A percentile compares a stretch with the other conserved stretches of the same genome.
Evolutionary conservation across 345 rosid genomes (phyloP).

Genomic region (Alliaria petiolata): DNA sequence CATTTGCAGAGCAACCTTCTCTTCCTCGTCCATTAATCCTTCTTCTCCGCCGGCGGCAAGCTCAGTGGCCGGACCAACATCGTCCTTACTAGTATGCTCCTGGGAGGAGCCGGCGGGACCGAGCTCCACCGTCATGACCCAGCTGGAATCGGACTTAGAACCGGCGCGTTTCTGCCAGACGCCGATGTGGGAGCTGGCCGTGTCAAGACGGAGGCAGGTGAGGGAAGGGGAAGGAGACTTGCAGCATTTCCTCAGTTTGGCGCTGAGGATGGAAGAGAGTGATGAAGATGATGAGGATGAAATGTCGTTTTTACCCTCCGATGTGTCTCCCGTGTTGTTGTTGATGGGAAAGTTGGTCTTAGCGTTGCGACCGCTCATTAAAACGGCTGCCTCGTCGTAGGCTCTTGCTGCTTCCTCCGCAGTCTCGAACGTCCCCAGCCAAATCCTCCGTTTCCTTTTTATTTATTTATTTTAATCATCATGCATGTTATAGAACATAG

Average conservation of each 20-base stretch:
- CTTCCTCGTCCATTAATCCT: conserved; percentile 50
- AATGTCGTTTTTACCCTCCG: conserved; percentile 28
- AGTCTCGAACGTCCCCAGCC: conserved; percentile 82
- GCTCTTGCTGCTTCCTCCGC: conserved; percentile 78
- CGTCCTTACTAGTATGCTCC: conserved; percentile 7
- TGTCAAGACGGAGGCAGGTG: conserved; percentile 77
- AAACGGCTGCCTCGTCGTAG: conserved; percentile 66
- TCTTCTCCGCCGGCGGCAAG: conserved; percentile 13
- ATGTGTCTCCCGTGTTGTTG: conserved; percentile 14
- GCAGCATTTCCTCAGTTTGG: conserved; percentile 64
- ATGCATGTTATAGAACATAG: conserved; percentile 6
- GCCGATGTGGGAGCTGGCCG: conserved; percentile 65
- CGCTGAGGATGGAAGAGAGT: conserved; percentile 51
- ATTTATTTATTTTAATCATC: neutral
- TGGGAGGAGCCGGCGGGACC: conserved; percentile 27
- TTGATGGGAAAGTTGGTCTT: conserved; percentile 61
- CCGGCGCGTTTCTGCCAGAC: conserved; percentile 87
- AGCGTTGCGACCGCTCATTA: conserved; percentile 74
- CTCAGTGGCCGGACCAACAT: conserved; percentile 9
- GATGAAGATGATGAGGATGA: conserved; percentile 22
- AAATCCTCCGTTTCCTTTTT: conserved; percentile 65
- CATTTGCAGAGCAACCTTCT: conserved; percentile 84
- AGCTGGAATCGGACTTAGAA: conserved; percentile 48
- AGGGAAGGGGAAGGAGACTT: conserved; percentile 62
- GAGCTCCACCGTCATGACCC: conserved; percentile 79